Evolutionary conservation across 108 stramenopile species (phyloP), one percentile per base, ranked within the genome.

Genomic region (Conticribra weissflogii): DNA sequence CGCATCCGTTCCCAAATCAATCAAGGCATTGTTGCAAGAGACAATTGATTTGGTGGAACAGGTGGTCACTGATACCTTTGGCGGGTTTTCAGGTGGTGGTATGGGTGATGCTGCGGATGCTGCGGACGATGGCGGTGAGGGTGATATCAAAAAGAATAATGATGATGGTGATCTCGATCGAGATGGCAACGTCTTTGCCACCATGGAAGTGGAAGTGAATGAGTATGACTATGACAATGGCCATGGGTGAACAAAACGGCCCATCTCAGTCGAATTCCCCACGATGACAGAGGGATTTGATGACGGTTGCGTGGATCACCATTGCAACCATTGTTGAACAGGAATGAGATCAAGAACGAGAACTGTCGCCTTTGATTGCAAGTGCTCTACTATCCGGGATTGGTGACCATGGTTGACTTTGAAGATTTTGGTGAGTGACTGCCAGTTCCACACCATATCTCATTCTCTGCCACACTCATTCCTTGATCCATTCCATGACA

Each of bases 351-450:
- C n/a, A n/a, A n/a, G n/a, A n/a, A n/a, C n/a, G n/a, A n/a, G n/a
- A n/a, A n/a, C n/a, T n/a, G n/a, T n/a, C n/a, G n/a, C n/a, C 54
- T 57, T 16, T 15, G 12, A 12, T 34, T 74, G 28, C 28, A 52
- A 54, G 71, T 72, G 45, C 25, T 44, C 16, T 60, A 60, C 44
- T 31, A 51, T 3, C 25, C 64, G 8, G 50, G 36, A 8, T 55
- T 58, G 0, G 21, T 66, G 33, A 3, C 31, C n/a, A 66, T 74
- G 36, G 9, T 41, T 19, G 47, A 41, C 30, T 52, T 74, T 2
- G 34, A 54, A 47, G 64, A 74, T 54, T 60, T 74, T 9, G 31
- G 66, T 67, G 64, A 65, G 64, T 33, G 52, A n/a, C n/a, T n/a
- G n/a, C n/a, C n/a, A 53, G 18, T 16, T 19, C 17, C 5, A 53